Percentiles rank a stretch among this genome's conserved stretches.
phyloP scores from a whole-genome alignment of 2,329 filamentous ascomycete species.

The Scedosporium apiospermum region DNA sequence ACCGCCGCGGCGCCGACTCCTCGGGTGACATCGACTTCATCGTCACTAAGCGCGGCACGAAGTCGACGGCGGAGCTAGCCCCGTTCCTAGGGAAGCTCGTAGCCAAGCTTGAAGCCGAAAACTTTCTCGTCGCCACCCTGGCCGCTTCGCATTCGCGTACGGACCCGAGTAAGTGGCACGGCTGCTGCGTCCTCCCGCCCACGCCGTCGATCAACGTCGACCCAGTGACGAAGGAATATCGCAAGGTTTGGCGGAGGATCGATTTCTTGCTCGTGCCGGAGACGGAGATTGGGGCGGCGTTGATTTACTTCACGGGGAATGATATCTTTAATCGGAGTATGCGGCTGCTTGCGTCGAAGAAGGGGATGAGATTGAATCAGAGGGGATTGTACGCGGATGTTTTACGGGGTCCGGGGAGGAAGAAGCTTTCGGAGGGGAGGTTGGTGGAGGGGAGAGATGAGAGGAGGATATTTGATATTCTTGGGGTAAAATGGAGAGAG shows the following conservation, averaged over 20 bases:
- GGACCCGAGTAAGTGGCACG: slow-evolving; percentile 76
- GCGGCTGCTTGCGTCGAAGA: slow-evolving; percentile 67
- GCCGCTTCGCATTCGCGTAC: slow-evolving; percentile 38
- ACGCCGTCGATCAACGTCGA: slow-evolving; percentile 18
- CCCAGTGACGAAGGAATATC: slow-evolving; percentile 2
- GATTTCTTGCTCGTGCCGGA: slow-evolving; percentile 79
- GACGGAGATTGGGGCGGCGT: slow-evolving; percentile 68
- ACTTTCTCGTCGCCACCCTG: slow-evolving; percentile 63
- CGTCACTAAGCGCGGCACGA: slow-evolving; percentile 58
- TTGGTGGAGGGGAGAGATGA: slow-evolving; percentile 69
- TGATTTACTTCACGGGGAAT: slow-evolving; percentile 95
- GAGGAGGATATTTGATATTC: slow-evolving; percentile 67
- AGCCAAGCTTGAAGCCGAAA: slow-evolving; percentile 43
- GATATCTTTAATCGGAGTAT: slow-evolving; percentile 91
- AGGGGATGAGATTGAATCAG: slow-evolving; percentile 79
- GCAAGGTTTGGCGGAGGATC: slow-evolving; percentile 63
- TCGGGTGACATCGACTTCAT: slow-evolving; percentile 82
- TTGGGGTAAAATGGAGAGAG: slow-evolving; percentile 78
- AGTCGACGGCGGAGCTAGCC: slow-evolving; percentile 43
- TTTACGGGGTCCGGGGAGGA: slow-evolving; percentile 45
- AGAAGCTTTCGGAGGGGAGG: slow-evolving; percentile 56
- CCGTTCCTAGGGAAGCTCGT: slow-evolving; percentile 57
- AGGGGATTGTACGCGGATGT: slow-evolving; percentile 66
- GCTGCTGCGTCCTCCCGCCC: slow-evolving; percentile 62
- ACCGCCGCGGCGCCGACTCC: slow-evolving; percentile 64